These are phyloP conservation scores for Teratosphaeria destructans DNA, from an alignment of 2,329 filamentous ascomycete genomes.

Conservation along the genomic window DNA sequence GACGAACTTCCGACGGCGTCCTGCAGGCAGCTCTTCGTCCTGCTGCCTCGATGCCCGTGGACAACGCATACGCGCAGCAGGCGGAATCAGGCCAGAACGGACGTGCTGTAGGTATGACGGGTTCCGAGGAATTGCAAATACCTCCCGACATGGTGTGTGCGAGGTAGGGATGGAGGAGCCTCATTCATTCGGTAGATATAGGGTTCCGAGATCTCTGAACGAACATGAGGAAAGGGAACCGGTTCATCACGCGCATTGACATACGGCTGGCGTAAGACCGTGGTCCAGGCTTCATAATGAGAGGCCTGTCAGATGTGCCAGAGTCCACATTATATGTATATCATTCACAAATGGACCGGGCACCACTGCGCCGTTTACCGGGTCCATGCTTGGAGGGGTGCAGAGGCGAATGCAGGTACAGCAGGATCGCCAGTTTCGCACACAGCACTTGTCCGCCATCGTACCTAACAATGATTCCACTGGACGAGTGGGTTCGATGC, in stretches of 20 bases:
- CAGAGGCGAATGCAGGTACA: slow-evolving; percentile 5
- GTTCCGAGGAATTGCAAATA: neutral
- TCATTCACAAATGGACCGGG: neutral
- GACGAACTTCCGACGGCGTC: slow-evolving; percentile 11
- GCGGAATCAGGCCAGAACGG: slow-evolving; percentile 13
- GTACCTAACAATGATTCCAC: neutral
- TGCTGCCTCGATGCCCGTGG: slow-evolving; percentile 2
- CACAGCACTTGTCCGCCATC: neutral
- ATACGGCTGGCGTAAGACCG: neutral
- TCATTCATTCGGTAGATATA: too few species aligned
- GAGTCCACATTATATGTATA: neutral
- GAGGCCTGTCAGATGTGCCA: neutral
- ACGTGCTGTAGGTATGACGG: slow-evolving; percentile 8
- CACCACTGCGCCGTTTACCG: slow-evolving; percentile 1
- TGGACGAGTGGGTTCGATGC: neutral
- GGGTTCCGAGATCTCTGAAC: neutral
- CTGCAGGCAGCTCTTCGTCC: slow-evolving; percentile 11
- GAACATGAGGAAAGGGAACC: neutral
- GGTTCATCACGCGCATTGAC: neutral
- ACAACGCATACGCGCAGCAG: slow-evolving; percentile 12
- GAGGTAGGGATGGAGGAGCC: neutral
- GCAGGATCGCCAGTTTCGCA: neutral
- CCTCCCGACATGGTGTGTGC: neutral
- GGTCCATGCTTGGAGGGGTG: neutral
- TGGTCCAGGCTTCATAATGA: neutral